These are phyloP conservation scores for Naumovozyma castellii DNA, from an alignment of 805 yeast genomes.

Conservation along the genomic window DNA sequence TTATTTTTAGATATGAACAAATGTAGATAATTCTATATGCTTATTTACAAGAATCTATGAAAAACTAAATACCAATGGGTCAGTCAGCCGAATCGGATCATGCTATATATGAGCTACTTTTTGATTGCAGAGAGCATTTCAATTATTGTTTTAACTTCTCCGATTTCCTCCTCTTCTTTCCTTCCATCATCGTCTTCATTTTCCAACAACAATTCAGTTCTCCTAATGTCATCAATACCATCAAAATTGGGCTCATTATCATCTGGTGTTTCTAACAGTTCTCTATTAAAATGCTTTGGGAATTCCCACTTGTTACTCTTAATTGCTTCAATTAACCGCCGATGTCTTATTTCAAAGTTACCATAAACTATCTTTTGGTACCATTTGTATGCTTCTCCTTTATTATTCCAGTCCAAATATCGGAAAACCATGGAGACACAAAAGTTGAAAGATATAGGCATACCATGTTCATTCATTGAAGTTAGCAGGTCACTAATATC, in stretches of 20 bases:
- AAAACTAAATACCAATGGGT: too few relatives aligned
- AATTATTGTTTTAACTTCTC: neutral
- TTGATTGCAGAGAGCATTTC: too few relatives aligned
- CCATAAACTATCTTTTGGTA: constrained; percentile 18
- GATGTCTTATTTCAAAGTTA: constrained; percentile 18
- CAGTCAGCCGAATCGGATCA: too few relatives aligned
- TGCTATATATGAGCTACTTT: too few relatives aligned
- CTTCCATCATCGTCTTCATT: neutral
- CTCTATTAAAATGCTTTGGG: constrained; percentile 13
- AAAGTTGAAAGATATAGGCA: constrained; percentile 20
- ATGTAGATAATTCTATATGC: too few relatives aligned
- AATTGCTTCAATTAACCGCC: constrained; percentile 11
- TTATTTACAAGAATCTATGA: too few relatives aligned
- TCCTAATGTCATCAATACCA: neutral
- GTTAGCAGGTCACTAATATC: constrained; percentile 13
- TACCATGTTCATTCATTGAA: constrained; percentile 16
- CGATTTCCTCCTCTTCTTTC: neutral
- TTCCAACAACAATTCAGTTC: neutral
- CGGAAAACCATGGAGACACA: constrained; percentile 21
- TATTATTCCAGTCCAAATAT: constrained; percentile 9
- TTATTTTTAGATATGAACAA: too few relatives aligned
- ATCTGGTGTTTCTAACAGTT: constrained; percentile 3
- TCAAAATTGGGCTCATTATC: neutral
- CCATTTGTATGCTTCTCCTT: constrained; percentile 22
- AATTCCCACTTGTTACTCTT: constrained; percentile 19